Evolutionary conservation across 306 rosid species (phyloP), one percentile per base, ranked within the genome.

Genomic region (Lathyrus sativus): DNA sequence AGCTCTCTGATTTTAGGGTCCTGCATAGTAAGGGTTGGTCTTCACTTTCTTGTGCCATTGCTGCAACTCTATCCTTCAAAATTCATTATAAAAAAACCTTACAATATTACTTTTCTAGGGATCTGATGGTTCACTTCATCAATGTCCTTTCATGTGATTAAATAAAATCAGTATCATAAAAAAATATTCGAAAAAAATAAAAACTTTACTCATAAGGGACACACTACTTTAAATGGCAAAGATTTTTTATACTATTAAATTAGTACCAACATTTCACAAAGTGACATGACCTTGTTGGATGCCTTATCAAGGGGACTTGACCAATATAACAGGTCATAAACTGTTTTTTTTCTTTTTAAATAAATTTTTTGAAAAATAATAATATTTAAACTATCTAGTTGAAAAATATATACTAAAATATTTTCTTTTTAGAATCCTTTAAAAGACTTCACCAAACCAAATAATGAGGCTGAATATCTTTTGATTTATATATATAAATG

Each of bases 121-220:
- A 53, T 19, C 4, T 69, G 82, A 77, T 58, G 71, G 73, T 69
- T 69, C 79, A 69, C 28, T 37, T 67, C 74, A 73, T 74, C 22
- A 7, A 35, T 73, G 81, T 77, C 82, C 62, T 65, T 74, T 77
- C 85, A 74, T 65, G 74, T 73, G 79, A 15, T 62, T 74, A 73
- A 50, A 58, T 74, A 73, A 50, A 51, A 74, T 77, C 68, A 70
- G 24, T 69, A 11, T 59, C 77, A 64, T 28, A 14, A 44, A 38
- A 38, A 65, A 31, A 7, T 22, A 15, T 11, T 3, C 11, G 5
- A 51, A 11, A 48, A 45, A 13, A 14, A 12, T 3, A 4, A 38
- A 70, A 33, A 76, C 45, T 70, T 65, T 38, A 71, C 14, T 68
- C 67, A 64, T 59, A 77, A 69, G 74, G 70, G 79, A 65, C 62